These are phyloP conservation scores for Santalum album DNA, from an alignment of 164 flowering plant species.

Conservation along the genomic window DNA sequence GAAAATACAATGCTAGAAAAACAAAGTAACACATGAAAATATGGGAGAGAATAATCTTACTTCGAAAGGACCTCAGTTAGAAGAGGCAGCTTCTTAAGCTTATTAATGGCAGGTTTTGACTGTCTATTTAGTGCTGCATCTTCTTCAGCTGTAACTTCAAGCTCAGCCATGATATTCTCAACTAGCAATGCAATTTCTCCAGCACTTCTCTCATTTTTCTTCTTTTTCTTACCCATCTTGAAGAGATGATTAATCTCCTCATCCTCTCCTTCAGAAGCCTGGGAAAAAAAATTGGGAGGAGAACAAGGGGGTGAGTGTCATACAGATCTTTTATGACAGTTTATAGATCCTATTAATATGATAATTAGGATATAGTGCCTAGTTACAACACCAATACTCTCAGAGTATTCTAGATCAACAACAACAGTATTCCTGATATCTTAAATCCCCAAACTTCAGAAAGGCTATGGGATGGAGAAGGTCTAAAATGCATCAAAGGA, in stretches of 20 bases:
- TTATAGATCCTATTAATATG: not conserved
- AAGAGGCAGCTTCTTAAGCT: slow-evolving; percentile 88
- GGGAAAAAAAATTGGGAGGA: too few species aligned
- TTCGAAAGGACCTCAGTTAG: slow-evolving; percentile 87
- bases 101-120: slow-evolving; percentile 83
- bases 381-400: too few species aligned
- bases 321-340: not conserved
- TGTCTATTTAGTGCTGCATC: slow-evolving; percentile 82
- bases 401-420: too few species aligned
- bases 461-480: too few species aligned
- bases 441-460: too few species aligned
- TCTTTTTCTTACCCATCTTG: slow-evolving; percentile 79
- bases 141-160: slow-evolving; percentile 92
- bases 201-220: slow-evolving; percentile 80
- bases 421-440: too few species aligned
- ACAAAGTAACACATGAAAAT: not conserved
- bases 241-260: slow-evolving; percentile 71
- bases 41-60: slow-evolving; percentile 23
- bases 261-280: slow-evolving; percentile 90
- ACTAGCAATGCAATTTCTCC: slow-evolving; percentile 82
- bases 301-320: not conserved
- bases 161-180: slow-evolving; percentile 92
- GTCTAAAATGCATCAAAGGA: too few species aligned
- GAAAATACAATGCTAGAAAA: not conserved
- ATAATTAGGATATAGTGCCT: too few species aligned